Percentiles rank a stretch among this genome's conserved stretches.
Conservation (phyloP, 805 yeast genomes). For the Lipomyces spencermartinsiae region DNA sequence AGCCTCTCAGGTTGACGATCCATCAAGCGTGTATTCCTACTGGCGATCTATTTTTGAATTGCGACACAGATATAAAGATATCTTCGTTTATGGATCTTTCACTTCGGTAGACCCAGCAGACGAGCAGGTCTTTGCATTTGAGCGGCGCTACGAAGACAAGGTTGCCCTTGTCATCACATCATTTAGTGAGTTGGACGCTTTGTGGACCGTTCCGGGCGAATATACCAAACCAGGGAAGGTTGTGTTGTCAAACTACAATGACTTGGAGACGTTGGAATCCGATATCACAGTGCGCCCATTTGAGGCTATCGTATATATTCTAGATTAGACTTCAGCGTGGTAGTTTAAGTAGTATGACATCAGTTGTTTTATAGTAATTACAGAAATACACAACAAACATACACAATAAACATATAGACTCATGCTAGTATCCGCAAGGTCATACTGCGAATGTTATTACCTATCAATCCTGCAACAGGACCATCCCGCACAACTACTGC, state of each 20-base stretch:
- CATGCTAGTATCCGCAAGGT: too few species aligned
- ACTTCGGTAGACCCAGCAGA: slow-evolving; percentile 49
- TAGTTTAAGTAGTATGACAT: too few species aligned
- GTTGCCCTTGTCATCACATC: slow-evolving; percentile 11
- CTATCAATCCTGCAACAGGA: too few species aligned
- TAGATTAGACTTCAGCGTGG: too few species aligned
- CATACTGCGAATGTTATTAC: too few species aligned
- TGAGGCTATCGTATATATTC: slow-evolving; percentile 19
- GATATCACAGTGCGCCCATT: slow-evolving; percentile 8
- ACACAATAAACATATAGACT: too few species aligned
- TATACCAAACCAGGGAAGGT: slow-evolving; percentile 5
- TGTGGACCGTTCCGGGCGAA: slow-evolving; percentile 16
- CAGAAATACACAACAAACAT: too few species aligned
- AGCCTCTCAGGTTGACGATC: slow-evolving; percentile 53
- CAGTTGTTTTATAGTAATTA: too few species aligned
- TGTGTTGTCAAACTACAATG: slow-evolving; percentile 10
- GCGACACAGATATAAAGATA: slow-evolving; percentile 54
- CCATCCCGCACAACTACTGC: too few species aligned
- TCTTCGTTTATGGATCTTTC: slow-evolving; percentile 55
- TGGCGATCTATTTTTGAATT: slow-evolving; percentile 51
- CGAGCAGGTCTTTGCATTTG: slow-evolving; percentile 13
- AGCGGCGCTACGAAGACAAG: slow-evolving; percentile 6
- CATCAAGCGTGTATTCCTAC: slow-evolving; percentile 54
- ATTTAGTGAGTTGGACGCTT: background rate
- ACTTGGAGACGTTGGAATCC: background rate